phyloP scores from a whole-genome alignment of 768 basidiomycete genomes.

The Podaxis sp. region DNA sequence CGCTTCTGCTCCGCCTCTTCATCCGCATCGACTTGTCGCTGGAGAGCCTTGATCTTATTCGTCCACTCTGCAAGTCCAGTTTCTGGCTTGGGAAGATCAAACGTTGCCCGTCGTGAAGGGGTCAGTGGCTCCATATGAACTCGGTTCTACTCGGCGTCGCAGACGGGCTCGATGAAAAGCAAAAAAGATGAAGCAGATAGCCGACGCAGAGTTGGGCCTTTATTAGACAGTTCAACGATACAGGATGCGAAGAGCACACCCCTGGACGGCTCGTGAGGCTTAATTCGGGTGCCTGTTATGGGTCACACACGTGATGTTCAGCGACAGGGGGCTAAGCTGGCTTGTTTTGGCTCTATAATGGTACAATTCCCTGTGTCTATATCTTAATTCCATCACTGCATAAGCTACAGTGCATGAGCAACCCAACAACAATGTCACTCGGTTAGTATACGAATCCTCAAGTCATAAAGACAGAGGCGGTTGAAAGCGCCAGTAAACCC shows the following conservation, averaged over 20 bases:
- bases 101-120: conserved; percentile 20
- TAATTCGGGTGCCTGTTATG: not conserved
- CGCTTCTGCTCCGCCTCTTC: conserved; percentile 73
- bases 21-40: conserved; percentile 76
- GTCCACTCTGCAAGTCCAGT: conserved; percentile 78
- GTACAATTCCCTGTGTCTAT: not conserved
- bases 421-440: not conserved
- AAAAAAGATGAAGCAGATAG: not conserved
- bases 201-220: not conserved
- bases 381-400: not conserved
- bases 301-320: conserved; percentile 1
- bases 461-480: not conserved
- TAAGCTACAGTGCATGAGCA: not conserved
- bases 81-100: conserved; percentile 51
- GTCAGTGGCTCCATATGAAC: conserved; percentile 7
- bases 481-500: not conserved
- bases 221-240: not conserved
- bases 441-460: not conserved
- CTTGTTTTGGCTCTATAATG: not conserved
- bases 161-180: not conserved
- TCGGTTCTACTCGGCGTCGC: not conserved
- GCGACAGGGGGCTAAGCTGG: not conserved
- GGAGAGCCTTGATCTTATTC: conserved; percentile 72
- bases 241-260: not conserved
- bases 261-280: not conserved